Conservation (phyloP, 2,329 filamentous ascomycete genomes). For the Catunica adiposa region DNA sequence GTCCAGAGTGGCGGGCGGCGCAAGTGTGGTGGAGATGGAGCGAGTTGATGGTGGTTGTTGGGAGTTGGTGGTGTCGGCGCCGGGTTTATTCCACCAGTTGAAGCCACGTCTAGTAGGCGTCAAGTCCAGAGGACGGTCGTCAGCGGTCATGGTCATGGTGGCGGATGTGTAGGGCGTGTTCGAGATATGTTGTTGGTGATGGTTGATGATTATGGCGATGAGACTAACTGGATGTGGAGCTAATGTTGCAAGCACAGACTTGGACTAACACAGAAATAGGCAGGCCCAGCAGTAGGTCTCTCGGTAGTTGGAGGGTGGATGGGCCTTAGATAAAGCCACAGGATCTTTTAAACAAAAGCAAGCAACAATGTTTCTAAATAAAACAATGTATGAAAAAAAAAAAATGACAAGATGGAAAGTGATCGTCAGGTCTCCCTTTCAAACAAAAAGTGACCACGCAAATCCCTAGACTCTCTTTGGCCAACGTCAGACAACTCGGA, state of each 20-base stretch:
- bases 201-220: not conserved
- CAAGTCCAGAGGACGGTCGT: slow-evolving; percentile 10
- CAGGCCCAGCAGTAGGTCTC: not conserved
- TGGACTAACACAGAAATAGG: slow-evolving; percentile 1
- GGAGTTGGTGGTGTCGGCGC: slow-evolving; percentile 3
- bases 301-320: not conserved
- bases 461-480: not conserved
- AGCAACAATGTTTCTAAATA: not conserved
- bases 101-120: slow-evolving; percentile 8
- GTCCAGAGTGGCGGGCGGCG: slow-evolving; percentile 16
- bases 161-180: not conserved
- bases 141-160: slow-evolving; percentile 10
- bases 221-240: not conserved
- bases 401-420: not conserved
- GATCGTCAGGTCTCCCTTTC: not conserved
- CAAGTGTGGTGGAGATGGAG: slow-evolving; percentile 17
- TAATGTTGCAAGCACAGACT: not conserved
- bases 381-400: not conserved
- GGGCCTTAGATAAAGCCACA: not conserved
- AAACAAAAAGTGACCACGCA: not conserved
- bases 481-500: not conserved
- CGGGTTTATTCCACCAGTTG: slow-evolving; percentile 10
- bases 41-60: not conserved
- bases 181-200: not conserved
- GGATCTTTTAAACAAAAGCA: too few relatives aligned